phyloP scores from a whole-genome alignment of 2,329 filamentous ascomycete species.

The Alternaria longipes region DNA sequence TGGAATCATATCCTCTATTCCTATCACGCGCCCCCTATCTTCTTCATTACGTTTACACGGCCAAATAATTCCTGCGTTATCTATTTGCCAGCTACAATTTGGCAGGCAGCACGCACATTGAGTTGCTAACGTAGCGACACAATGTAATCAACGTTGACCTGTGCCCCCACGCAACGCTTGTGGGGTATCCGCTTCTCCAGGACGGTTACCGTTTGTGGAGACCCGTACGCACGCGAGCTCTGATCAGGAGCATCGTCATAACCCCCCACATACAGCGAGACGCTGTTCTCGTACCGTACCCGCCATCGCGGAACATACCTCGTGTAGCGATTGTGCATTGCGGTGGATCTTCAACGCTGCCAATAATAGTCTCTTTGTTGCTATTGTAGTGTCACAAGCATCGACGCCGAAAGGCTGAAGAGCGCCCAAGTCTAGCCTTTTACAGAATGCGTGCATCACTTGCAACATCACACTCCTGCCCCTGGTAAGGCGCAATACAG shows the following conservation, averaged over 20 bases:
- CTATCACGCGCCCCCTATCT: not conserved
- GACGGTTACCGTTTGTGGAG: slow-evolving; percentile 9
- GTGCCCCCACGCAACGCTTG: not conserved
- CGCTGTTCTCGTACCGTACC: not conserved
- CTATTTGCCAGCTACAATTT: not conserved
- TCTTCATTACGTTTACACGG: not conserved
- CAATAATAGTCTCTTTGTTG: slow-evolving; percentile 4
- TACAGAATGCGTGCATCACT: not conserved
- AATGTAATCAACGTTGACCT: not conserved
- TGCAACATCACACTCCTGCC: not conserved
- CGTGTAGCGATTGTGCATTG: not conserved
- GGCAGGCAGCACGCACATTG: not conserved
- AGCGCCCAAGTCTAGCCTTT: not conserved
- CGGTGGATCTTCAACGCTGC: not conserved
- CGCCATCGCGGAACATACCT: not conserved
- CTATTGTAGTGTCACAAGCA: slow-evolving; percentile 1
- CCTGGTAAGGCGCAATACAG: not conserved
- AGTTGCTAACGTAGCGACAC: not conserved
- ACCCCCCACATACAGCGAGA: not conserved
- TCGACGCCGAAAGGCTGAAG: not conserved
- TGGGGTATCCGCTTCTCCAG: slow-evolving; percentile 3
- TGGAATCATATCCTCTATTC: not conserved
- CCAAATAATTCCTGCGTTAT: not conserved
- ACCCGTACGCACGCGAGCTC: not conserved
- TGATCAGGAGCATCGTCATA: not conserved